A percentile compares a stretch with the other conserved stretches of the same genome.
phyloP scores from a whole-genome alignment of 2,329 filamentous ascomycete species.

The Trichoderma aggressivum region DNA sequence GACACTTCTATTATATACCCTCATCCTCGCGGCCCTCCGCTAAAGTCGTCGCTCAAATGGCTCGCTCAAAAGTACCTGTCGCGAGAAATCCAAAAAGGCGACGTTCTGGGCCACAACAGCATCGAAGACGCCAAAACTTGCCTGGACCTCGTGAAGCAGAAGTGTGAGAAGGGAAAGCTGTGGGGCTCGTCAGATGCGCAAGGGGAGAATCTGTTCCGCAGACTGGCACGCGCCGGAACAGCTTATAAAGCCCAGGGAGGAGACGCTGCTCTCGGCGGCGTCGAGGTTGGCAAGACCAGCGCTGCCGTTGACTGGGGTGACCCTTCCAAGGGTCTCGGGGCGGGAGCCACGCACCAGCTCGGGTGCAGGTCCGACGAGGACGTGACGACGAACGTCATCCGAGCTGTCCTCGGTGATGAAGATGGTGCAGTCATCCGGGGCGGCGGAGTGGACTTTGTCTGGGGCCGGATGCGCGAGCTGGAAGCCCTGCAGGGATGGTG shows the following conservation, averaged over 20 bases:
- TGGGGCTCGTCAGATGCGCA: constrained; percentile 81
- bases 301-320: constrained; percentile 90
- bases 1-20: constrained; percentile 90
- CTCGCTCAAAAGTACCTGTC: constrained; percentile 80
- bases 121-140: constrained; percentile 90
- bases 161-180: constrained; percentile 84
- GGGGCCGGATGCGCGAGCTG: constrained; percentile 62
- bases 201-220: constrained; percentile 85
- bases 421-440: constrained; percentile 55
- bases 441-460: constrained; percentile 64
- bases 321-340: constrained; percentile 57
- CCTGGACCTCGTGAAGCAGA: constrained; percentile 89
- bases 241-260: constrained; percentile 61
- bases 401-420: constrained; percentile 57
- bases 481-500: constrained; percentile 66
- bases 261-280: constrained; percentile 52
- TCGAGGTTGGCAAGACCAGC: constrained; percentile 58
- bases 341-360: constrained; percentile 54
- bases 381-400: constrained; percentile 51
- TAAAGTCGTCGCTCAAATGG: constrained; percentile 89
- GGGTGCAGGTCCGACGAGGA: constrained; percentile 59
- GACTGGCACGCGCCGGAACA: constrained; percentile 64
- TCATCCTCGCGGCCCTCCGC: constrained; percentile 81
- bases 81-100: constrained; percentile 83
- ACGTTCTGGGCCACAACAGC: constrained; percentile 76